Percentiles rank a stretch among this genome's conserved stretches.
Conservation (phyloP, 331 rosid species). For the Acacia pycnantha region DNA sequence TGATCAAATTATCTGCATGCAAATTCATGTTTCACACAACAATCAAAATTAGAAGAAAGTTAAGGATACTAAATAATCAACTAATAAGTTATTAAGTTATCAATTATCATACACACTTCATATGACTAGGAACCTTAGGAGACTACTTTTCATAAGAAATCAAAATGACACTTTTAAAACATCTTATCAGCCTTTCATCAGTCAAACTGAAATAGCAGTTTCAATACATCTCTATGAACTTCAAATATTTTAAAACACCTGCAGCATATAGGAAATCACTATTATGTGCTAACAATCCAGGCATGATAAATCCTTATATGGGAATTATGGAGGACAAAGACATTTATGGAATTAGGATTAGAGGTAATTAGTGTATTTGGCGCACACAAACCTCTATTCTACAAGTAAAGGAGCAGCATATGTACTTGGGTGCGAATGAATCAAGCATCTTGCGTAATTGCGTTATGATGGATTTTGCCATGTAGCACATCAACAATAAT, state of each 20-base stretch:
- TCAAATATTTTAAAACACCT: neutral
- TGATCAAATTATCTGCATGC: conserved; percentile 63
- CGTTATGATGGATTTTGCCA: too few species aligned
- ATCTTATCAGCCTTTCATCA: conserved; percentile 16
- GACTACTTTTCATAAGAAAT: conserved; percentile 10
- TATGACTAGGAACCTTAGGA: conserved; percentile 13
- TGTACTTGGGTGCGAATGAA: too few species aligned
- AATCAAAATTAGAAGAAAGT: conserved; percentile 20
- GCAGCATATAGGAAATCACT: neutral
- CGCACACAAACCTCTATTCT: too few species aligned
- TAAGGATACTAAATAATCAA: conserved; percentile 4
- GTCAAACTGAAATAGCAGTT: conserved; percentile 17
- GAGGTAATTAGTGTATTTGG: too few species aligned
- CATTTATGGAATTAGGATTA: too few species aligned
- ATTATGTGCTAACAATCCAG: too few species aligned
- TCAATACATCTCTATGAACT: neutral
- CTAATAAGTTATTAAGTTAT: neutral
- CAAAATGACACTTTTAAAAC: conserved; percentile 15
- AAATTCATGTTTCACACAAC: conserved; percentile 27
- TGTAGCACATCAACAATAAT: too few species aligned
- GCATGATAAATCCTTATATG: too few species aligned
- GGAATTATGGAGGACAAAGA: too few species aligned
- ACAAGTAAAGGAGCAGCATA: too few species aligned
- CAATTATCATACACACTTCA: neutral
- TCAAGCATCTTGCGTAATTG: too few species aligned